phyloP scores from a whole-genome alignment of 805 yeast genomes.

The Zygotorulaspora chibaensis region DNA sequence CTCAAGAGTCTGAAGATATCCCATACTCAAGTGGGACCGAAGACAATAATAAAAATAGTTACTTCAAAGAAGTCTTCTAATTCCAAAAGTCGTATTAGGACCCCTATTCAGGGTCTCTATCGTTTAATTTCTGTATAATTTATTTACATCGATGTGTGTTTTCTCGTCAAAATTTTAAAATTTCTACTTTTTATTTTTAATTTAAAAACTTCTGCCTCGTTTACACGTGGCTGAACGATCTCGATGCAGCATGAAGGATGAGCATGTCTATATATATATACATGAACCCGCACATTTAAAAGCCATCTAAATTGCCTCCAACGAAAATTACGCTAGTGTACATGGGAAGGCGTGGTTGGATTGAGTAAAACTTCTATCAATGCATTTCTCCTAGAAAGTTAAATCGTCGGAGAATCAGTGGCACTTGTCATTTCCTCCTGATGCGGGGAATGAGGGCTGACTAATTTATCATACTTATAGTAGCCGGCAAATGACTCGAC shows the following conservation, averaged over 20 bases:
- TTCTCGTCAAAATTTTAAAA: background rate
- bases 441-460: slow-evolving; percentile 8
- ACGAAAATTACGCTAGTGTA: background rate
- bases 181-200: slow-evolving; percentile 1
- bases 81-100: background rate
- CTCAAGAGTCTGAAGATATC: slow-evolving; percentile 15
- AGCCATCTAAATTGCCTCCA: background rate
- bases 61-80: slow-evolving; percentile 30
- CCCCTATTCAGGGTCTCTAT: background rate
- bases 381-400: background rate
- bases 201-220: slow-evolving; percentile 1
- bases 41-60: slow-evolving; percentile 14
- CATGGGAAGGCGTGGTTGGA: background rate
- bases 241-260: background rate
- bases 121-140: slow-evolving; percentile 1
- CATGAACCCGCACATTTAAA: background rate
- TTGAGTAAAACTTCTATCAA: no score
- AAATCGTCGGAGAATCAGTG: slow-evolving; percentile 3
- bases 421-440: slow-evolving; percentile 9
- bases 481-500: slow-evolving; percentile 28
- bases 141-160: background rate
- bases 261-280: background rate
- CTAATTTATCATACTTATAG: slow-evolving; percentile 26
- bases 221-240: slow-evolving; percentile 5
- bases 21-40: slow-evolving; percentile 14